Conservation (phyloP, 306 rosid genomes). For the Calophaca sinica region DNA sequence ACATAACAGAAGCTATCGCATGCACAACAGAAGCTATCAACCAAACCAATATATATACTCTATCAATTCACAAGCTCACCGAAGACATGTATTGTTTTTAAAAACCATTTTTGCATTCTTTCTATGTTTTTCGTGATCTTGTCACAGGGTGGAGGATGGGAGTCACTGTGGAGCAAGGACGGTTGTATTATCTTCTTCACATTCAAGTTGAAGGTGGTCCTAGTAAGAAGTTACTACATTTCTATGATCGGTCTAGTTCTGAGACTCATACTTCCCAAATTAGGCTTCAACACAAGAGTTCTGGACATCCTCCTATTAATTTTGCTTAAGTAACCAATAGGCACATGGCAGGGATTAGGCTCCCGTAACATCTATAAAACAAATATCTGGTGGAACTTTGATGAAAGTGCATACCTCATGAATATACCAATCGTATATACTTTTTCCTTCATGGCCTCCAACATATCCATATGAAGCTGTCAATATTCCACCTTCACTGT, state of each 20-base stretch:
- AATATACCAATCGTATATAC: slow-evolving; percentile 86
- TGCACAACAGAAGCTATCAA: not conserved
- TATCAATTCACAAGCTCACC: too few relatives aligned
- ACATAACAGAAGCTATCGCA: not conserved
- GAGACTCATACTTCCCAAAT: too few relatives aligned
- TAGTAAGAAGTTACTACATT: too few relatives aligned
- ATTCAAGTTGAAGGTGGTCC: too few relatives aligned
- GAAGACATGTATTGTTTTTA: not conserved
- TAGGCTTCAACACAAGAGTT: too few relatives aligned
- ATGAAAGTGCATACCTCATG: slow-evolving; percentile 73
- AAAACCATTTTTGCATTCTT: not conserved
- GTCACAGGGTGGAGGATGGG: too few relatives aligned
- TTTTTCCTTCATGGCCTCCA: slow-evolving; percentile 99
- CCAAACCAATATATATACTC: too few relatives aligned
- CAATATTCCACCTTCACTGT: slow-evolving; percentile 81
- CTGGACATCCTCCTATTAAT: too few relatives aligned
- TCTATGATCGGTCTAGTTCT: too few relatives aligned
- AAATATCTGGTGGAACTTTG: not conserved
- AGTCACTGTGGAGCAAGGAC: too few relatives aligned
- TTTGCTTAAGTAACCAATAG: not conserved
- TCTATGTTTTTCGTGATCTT: too few relatives aligned
- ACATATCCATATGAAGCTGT: slow-evolving; percentile 98
- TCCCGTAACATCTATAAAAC: not conserved
- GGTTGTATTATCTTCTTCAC: too few relatives aligned
- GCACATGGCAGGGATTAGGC: not conserved